Evolutionary conservation across 1,284 basidiomycete species (phyloP).

Genomic region (Lignosus rhinocerotis): DNA sequence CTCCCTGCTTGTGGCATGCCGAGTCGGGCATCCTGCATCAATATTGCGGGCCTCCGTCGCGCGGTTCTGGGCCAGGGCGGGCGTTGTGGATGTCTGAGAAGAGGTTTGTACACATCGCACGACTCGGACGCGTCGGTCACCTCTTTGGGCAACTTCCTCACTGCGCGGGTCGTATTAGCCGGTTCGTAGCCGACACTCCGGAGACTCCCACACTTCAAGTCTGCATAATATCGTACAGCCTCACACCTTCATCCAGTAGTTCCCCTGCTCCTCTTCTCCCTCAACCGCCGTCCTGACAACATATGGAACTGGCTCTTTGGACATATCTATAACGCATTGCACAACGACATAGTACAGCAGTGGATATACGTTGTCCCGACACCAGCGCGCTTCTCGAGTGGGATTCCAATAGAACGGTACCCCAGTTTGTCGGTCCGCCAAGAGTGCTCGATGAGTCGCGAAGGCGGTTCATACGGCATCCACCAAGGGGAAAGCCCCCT

Average conservation of each 20-base stretch:
- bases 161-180: background rate
- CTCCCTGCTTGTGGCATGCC: too few relatives aligned
- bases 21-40: background rate
- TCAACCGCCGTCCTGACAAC: background rate
- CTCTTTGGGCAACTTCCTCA: background rate
- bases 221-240: background rate
- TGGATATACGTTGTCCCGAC: background rate
- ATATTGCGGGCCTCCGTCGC: slow-evolving; percentile 1
- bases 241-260: background rate
- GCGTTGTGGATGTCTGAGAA: background rate
- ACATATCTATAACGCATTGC: background rate
- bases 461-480: background rate
- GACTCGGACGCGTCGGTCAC: background rate
- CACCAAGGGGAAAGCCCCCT: background rate
- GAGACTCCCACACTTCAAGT: background rate
- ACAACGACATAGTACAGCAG: background rate
- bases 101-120: background rate
- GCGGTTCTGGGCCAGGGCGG: background rate
- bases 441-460: background rate
- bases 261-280: background rate
- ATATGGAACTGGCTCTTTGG: background rate
- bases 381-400: background rate
- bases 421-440: slow-evolving; percentile 17
- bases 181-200: background rate
- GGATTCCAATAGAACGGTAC: slow-evolving; percentile 1